These are phyloP conservation scores for Vigna radiata DNA, from an alignment of 306 rosid genomes.

Conservation along the genomic window DNA sequence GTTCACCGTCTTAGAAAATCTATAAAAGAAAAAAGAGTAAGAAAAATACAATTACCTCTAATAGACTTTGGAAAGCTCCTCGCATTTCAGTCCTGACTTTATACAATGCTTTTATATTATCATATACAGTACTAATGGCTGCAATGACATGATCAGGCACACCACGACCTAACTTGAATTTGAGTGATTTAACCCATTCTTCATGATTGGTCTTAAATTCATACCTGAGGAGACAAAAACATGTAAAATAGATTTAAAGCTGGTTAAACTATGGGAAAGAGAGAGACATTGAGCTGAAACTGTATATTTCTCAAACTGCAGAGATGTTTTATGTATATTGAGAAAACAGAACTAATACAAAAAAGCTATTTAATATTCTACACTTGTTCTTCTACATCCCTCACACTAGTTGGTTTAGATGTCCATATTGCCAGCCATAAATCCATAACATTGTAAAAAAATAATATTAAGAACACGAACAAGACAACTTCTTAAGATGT, in stretches of 20 bases:
- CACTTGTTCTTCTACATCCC: too few relatives aligned
- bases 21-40: background rate
- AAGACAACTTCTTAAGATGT: too few relatives aligned
- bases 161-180: constrained; percentile 64
- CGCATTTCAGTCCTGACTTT: constrained; percentile 88
- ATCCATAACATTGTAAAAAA: too few relatives aligned
- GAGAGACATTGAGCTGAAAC: too few relatives aligned
- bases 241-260: constrained; percentile 8
- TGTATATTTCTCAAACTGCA: too few relatives aligned
- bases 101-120: constrained; percentile 69
- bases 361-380: too few relatives aligned
- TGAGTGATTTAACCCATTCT: constrained; percentile 82
- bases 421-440: too few relatives aligned
- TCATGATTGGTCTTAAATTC: constrained; percentile 89
- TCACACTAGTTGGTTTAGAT: too few relatives aligned
- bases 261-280: too few relatives aligned
- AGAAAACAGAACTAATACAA: too few relatives aligned
- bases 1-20: constrained; percentile 11
- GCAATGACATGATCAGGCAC: constrained; percentile 62
- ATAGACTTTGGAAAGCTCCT: constrained; percentile 72
- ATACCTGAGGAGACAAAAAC: constrained; percentile 58
- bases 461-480: too few relatives aligned
- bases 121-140: constrained; percentile 63
- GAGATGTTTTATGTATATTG: too few relatives aligned
- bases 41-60: constrained; percentile 63